Base-by-base conservation (phyloP, 164 flowering plant species). In the Piper betle region DNA sequence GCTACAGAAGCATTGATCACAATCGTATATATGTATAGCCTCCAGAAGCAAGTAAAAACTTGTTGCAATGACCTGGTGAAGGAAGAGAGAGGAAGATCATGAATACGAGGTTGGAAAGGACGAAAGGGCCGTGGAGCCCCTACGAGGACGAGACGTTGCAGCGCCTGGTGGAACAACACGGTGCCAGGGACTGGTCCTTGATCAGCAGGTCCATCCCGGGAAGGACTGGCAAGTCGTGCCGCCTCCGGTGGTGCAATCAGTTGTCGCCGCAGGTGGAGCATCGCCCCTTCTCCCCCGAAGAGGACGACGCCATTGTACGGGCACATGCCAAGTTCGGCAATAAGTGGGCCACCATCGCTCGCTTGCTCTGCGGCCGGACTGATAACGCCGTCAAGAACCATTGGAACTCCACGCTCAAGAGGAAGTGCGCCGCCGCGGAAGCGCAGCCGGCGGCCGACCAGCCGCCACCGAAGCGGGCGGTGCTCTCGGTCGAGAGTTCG, bases 101-200 rank as follows among this genome's bases (percentile, higher is more conserved):
- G 52, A 37, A 16, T 43, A 2, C 53, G 3, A 55, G 72, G 52
- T 17, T 70, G 71, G 95, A 90, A 71, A 84, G 97, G 79, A 84
- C 88, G 63, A 91, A 85, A 65, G 98, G 98, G 1, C 98, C 98
- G 48, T 91, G 98, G 98, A 88, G 95, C 53, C 92, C 96, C 1
- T 92, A 90, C 60, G 97, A 90, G 65, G 97, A 90, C 65, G 87
- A 84, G n/a, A 54, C 75, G 62, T 69, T 91, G 53, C 79, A 72
- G 68, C 71, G 65, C 7, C 75, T 91, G 16, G 98, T 91, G n/a
- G 68, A 78, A 58, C 80, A 70, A 61, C 85, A 88, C 65, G 98
- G 98, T 0, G 72, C 96, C 0, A 67, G 96, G 57, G 88, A 91
- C 82, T 91, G 98, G 98, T 82, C 96, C 39, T 56, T 87, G 68